A percentile compares a stretch with the other conserved stretches of the same genome.
Evolutionary conservation across 176 grass and related monocot genomes (phyloP).

Genomic region (Carex scoparia): DNA sequence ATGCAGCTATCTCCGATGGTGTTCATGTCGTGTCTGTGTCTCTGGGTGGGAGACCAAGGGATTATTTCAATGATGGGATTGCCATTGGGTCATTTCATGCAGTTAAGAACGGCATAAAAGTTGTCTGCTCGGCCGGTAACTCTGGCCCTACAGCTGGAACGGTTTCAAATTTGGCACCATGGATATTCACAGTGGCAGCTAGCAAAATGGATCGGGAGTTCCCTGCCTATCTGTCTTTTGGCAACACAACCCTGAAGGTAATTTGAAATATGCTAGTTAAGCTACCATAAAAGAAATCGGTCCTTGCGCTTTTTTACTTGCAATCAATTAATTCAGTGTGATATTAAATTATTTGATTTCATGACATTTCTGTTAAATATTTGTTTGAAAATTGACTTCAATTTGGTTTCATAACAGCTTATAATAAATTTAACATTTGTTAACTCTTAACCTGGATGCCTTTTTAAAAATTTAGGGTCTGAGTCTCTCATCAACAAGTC

Average conservation of each 20-base stretch:
- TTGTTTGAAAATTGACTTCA: not conserved
- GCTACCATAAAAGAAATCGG: not conserved
- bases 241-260: constrained; percentile 34
- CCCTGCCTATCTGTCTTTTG: constrained; percentile 31
- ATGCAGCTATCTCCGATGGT: constrained; percentile 67
- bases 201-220: constrained; percentile 56
- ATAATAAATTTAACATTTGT: not conserved
- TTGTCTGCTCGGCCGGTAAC: constrained; percentile 72
- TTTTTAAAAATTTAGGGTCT: constrained; percentile 29
- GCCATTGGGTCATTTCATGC: constrained; percentile 68
- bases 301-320: no score
- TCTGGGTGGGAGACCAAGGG: constrained; percentile 31
- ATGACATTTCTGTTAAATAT: not conserved
- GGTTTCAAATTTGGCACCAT: constrained; percentile 49
- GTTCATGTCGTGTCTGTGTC: constrained; percentile 60
- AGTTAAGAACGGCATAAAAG: constrained; percentile 43
- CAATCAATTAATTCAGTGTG: no score
- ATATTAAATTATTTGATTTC: not conserved
- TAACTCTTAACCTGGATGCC: not conserved
- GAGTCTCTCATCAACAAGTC: constrained; percentile 51
- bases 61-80: constrained; percentile 34
- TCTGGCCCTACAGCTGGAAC: constrained; percentile 29
- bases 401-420: not conserved
- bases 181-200: constrained; percentile 63
- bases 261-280: not conserved